These are phyloP conservation scores for Geotrichum phurueaensis DNA, from an alignment of 1,139 yeast species.

Conservation along the genomic window DNA sequence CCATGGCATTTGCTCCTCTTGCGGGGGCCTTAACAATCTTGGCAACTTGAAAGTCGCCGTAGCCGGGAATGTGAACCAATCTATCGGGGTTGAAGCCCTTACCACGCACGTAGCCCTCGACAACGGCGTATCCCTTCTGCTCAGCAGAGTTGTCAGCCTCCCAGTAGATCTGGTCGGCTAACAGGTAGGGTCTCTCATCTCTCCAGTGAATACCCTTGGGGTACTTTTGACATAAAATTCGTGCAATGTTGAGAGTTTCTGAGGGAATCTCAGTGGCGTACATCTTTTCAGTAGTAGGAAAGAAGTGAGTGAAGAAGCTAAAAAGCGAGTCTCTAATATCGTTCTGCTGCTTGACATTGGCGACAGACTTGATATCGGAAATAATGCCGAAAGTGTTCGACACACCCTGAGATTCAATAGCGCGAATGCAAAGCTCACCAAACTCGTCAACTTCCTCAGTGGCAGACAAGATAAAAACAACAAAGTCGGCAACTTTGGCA, in stretches of 20 bases:
- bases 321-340: constrained; percentile 76
- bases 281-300: constrained; percentile 76
- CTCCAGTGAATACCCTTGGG: constrained; percentile 90
- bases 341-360: constrained; percentile 68
- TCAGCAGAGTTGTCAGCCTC: constrained; percentile 35
- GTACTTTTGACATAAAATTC: constrained; percentile 75
- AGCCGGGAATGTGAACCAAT: constrained; percentile 77
- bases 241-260: constrained; percentile 65
- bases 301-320: constrained; percentile 82
- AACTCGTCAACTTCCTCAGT: constrained; percentile 71
- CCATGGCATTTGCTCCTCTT: constrained; percentile 29
- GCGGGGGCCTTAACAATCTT: constrained; percentile 38
- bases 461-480: constrained; percentile 81
- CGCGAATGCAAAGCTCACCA: constrained; percentile 86
- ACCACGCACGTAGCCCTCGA: constrained; percentile 86
- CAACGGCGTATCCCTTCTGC: constrained; percentile 43
- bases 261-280: constrained; percentile 61
- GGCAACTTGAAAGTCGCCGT: constrained; percentile 81
- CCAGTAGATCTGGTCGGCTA: constrained; percentile 62
- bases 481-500: constrained; percentile 83
- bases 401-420: constrained; percentile 88
- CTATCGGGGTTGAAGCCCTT: constrained; percentile 72
- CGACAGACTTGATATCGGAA: constrained; percentile 60
- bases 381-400: constrained; percentile 77
- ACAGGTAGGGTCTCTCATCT: constrained; percentile 78